These are phyloP conservation scores for Penicillium palitans DNA, from an alignment of 2,329 filamentous ascomycete genomes.

Conservation along the genomic window DNA sequence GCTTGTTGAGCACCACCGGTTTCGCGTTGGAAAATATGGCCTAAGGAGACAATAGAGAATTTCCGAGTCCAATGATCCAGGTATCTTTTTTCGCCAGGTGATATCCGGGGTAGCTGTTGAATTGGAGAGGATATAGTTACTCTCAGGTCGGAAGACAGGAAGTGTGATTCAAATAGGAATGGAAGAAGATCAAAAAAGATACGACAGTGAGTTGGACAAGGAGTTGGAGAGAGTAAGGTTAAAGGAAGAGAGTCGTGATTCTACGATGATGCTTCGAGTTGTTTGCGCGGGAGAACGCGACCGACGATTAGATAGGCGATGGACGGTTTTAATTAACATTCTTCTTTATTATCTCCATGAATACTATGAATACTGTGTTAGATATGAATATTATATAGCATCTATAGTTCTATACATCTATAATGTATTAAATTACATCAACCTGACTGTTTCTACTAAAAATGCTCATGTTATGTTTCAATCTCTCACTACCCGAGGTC, in stretches of 20 bases:
- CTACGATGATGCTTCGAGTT: constrained; percentile 31
- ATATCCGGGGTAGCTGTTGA: constrained; percentile 9
- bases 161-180: background rate
- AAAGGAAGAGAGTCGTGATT: constrained; percentile 18
- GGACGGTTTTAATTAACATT: background rate
- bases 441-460: background rate
- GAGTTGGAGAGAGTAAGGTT: background rate
- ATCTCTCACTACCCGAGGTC: background rate
- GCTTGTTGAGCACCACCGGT: constrained; percentile 14
- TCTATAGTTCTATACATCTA: too few species aligned
- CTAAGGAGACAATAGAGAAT: constrained; percentile 4
- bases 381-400: background rate
- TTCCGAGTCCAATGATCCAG: constrained; percentile 9
- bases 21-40: background rate
- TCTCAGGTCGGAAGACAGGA: background rate
- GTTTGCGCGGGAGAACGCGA: constrained; percentile 29
- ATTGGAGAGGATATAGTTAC: background rate
- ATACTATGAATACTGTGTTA: background rate
- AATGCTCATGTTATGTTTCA: background rate
- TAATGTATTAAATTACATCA: background rate
- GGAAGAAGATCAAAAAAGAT: background rate
- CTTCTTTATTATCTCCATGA: background rate
- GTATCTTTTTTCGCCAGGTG: constrained; percentile 10
- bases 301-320: constrained; percentile 27
- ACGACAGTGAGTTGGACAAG: constrained; percentile 1